Evolutionary conservation across 2,329 filamentous ascomycete genomes (phyloP), one percentile per base, ranked within the genome.

Genomic region (Chaetomium olivaceum): DNA sequence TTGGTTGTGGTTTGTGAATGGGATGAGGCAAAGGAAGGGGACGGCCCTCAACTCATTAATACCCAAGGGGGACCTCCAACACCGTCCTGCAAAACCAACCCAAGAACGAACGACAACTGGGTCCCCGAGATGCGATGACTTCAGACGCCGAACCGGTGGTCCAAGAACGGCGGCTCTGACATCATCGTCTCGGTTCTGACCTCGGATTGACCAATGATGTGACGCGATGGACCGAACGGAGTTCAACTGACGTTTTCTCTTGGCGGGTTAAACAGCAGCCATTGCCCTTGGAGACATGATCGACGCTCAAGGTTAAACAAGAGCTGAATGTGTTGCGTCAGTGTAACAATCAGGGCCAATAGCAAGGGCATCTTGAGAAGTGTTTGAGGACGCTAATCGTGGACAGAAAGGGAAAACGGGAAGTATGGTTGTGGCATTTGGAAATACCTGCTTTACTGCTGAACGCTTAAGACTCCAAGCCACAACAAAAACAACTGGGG

Each of bases 101-200:
- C 8, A 39, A 23, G 19, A 8, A 56, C 19, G 31, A 33, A 7
- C 54, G 54, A 7, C 54, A 7, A 27, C 25, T 25, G 50, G 50
- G 12, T 52, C 9, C 25, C 25, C n/a, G 14, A 52, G 23, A 33
- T 39, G 36, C 27, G 27, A 64, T 64, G 63, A 64, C 63, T 57
- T 61, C 58, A 61, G 52, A 9, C n/a, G 50, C 33, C 39, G 19
- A 39, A 33, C 3, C 7, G 8, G 25, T 46, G 16, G n/a, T 25
- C 46, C 31, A 64, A 46, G 52, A 48, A 51, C 25, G 39, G 31
- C 43, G 39, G 39, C 11, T 7, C 33, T 64, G 63, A 64, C 63
- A 64, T 64, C 63, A 64, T 61, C 25, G 23, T 43, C 2, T 25
- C n/a, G 29, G 27, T 14, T 25, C 11, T n/a, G 12, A 19, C n/a